These are phyloP conservation scores for Corynespora cassiicola DNA, from an alignment of 2,329 filamentous ascomycete species.

Conservation along the genomic window DNA sequence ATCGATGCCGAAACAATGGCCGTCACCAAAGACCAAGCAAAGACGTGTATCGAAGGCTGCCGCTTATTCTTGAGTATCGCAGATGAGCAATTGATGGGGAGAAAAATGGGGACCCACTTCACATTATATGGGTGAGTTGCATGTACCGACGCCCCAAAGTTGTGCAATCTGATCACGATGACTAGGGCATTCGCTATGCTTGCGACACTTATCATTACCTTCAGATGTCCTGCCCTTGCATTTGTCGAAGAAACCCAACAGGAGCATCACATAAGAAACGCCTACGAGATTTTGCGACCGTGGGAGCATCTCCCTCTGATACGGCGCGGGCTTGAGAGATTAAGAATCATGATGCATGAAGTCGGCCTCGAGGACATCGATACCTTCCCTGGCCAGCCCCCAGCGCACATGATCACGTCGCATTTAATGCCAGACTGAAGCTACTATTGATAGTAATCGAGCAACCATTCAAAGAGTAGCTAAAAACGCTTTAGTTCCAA, in stretches of 20 bases:
- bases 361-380: constrained; percentile 21
- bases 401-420: too few relatives aligned
- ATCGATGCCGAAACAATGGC: constrained; percentile 20
- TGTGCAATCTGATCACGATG: neutral
- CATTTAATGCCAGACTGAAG: too few relatives aligned
- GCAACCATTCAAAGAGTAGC: too few relatives aligned
- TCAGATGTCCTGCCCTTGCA: constrained; percentile 20
- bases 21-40: constrained; percentile 24
- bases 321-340: constrained; percentile 24
- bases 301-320: constrained; percentile 29
- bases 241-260: constrained; percentile 27
- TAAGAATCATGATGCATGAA: constrained; percentile 26
- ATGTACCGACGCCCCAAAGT: neutral
- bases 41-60: constrained; percentile 22
- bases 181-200: constrained; percentile 25
- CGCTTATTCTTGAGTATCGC: constrained; percentile 24
- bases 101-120: constrained; percentile 31
- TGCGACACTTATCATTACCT: constrained; percentile 25
- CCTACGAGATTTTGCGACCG: constrained; percentile 25
- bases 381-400: too few relatives aligned
- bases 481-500: too few relatives aligned
- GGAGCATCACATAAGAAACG: constrained; percentile 30
- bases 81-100: constrained; percentile 29
- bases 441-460: too few relatives aligned
- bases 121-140: constrained; percentile 24